These are phyloP conservation scores for Aspergillus ruber DNA, from an alignment of 2,329 filamentous ascomycete genomes.

Conservation along the genomic window DNA sequence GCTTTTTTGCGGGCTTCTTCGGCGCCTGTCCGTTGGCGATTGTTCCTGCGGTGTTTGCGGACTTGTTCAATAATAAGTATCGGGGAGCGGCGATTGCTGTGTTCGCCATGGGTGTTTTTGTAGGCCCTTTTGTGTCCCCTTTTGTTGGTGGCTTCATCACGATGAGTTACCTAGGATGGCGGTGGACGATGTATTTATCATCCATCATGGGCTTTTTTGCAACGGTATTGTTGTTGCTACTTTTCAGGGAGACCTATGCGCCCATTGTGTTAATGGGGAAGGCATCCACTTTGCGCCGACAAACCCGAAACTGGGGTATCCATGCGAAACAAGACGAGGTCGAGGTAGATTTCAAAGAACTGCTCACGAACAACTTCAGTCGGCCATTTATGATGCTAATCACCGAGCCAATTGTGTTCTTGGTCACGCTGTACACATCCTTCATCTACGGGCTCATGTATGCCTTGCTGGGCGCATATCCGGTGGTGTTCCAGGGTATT, in stretches of 20 bases:
- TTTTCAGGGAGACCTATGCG: conserved; percentile 51
- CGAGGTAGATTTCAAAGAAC: conserved; percentile 45
- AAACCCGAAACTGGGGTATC: conserved; percentile 56
- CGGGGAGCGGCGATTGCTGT: conserved; percentile 41
- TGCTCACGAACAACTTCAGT: conserved; percentile 45
- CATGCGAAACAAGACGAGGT: conserved; percentile 51
- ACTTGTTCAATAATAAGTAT: conserved; percentile 46
- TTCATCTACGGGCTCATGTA: conserved; percentile 29
- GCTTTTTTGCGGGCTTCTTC: conserved; percentile 45
- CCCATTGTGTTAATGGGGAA: conserved; percentile 32
- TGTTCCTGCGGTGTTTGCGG: conserved; percentile 40
- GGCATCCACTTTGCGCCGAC: conserved; percentile 45
- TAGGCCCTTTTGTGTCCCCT: conserved; percentile 45
- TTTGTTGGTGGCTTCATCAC: conserved; percentile 49
- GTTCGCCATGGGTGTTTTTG: conserved; percentile 46
- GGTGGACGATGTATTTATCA: conserved; percentile 49
- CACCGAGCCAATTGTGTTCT: conserved; percentile 35
- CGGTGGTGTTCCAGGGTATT: conserved; percentile 23
- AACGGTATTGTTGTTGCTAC: conserved; percentile 31
- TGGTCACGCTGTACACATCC: conserved; percentile 27
- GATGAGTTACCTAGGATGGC: conserved; percentile 44
- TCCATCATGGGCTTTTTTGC: conserved; percentile 49
- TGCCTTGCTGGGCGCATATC: conserved; percentile 23
- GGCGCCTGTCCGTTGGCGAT: conserved; percentile 40
- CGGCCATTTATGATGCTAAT: conserved; percentile 36